Evolutionary conservation across 345 rosid species (phyloP).

Genomic region (Arabis alpina): DNA sequence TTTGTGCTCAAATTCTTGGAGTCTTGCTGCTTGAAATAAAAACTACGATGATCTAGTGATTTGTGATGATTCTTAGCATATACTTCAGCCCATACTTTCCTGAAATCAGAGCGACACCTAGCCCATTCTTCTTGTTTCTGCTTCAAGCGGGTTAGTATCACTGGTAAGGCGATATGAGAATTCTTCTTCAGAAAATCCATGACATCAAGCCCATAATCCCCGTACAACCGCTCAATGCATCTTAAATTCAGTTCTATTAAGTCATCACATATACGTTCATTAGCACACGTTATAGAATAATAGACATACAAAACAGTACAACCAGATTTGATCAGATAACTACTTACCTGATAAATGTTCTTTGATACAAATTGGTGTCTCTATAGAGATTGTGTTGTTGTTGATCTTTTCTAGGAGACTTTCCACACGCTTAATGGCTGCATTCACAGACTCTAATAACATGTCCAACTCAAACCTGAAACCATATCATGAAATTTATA

Average conservation of each 20-base stretch:
- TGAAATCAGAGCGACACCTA: constrained; percentile 91
- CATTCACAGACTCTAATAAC: constrained; percentile 89
- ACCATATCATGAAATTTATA: constrained; percentile 32
- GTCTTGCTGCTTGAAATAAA: constrained; percentile 99
- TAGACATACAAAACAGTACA: constrained; percentile 13
- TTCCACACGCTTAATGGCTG: constrained; percentile 81
- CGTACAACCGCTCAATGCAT: constrained; percentile 93
- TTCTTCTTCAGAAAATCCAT: constrained; percentile 85
- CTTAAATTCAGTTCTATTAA: constrained; percentile 80
- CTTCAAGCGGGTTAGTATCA: constrained; percentile 93
- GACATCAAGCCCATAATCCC: constrained; percentile 97
- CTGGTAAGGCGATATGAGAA: constrained; percentile 80
- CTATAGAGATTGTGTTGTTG: constrained; percentile 63
- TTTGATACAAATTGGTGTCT: constrained; percentile 62
- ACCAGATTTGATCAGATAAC: constrained; percentile 22
- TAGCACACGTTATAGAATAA: constrained; percentile 20
- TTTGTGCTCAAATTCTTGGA: constrained; percentile 90
- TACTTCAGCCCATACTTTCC: constrained; percentile 98
- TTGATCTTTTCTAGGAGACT: constrained; percentile 77
- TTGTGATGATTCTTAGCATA: constrained; percentile 95
- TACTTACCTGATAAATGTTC: constrained; percentile 85
- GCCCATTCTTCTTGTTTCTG: constrained; percentile 99
- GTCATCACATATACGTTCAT: constrained; percentile 35
- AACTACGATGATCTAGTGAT: constrained; percentile 97
- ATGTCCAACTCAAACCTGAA: constrained; percentile 98